These are phyloP conservation scores for Euphorbia celastroides DNA, from an alignment of 441 rosid species.

Conservation along the genomic window DNA sequence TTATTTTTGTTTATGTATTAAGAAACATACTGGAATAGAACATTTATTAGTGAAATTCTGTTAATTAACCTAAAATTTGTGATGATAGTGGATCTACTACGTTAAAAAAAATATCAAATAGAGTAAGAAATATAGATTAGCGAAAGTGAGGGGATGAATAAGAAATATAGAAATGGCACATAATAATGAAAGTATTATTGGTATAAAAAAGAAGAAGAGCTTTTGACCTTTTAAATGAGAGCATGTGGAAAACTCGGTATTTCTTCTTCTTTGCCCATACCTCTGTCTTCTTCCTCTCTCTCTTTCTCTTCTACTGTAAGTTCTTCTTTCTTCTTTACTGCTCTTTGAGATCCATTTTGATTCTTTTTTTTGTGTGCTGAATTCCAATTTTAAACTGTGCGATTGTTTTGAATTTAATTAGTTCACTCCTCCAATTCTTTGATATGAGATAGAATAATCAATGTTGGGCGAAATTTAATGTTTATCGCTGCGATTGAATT, in stretches of 20 bases:
- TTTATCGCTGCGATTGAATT: no score
- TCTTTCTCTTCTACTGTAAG: neutral
- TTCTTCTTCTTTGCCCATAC: neutral
- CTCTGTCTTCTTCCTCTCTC: neutral
- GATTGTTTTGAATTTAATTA: neutral
- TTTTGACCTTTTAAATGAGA: neutral
- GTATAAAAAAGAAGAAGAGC: neutral
- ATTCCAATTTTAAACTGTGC: neutral
- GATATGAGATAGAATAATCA: no score
- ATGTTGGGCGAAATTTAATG: no score
- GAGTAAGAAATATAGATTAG: no score
- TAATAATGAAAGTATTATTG: neutral
- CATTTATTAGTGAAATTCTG: no score
- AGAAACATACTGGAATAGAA: no score
- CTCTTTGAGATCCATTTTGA: no score
- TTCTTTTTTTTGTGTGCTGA: neutral
- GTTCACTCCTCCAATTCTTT: neutral
- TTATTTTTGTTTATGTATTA: no score
- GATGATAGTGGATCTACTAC: no score
- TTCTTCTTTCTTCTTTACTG: neutral
- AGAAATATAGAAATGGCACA: neutral
- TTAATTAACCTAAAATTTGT: no score
- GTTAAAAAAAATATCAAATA: no score
- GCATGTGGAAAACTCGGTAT: slow-evolving; percentile 1
- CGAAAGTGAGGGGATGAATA: no score